Conservation (phyloP, 192 early-diverging fungal genomes). For the Mortierella antarctica region DNA sequence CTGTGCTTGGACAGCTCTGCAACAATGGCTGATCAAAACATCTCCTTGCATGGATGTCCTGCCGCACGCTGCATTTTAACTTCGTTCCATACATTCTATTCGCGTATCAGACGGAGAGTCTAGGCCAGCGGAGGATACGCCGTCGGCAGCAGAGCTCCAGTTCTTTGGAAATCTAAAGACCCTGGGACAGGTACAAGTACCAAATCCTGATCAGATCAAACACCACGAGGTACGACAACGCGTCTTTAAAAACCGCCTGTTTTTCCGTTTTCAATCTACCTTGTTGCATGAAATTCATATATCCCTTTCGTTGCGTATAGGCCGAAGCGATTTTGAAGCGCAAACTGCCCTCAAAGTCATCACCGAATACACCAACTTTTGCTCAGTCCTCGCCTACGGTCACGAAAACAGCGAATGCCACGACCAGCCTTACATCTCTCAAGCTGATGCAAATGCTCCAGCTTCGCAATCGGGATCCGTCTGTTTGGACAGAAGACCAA, state of each 20-base stretch:
- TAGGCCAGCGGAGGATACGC: slow-evolving; percentile 43
- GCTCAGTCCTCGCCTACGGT: slow-evolving; percentile 12
- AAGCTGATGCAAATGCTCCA: slow-evolving; percentile 43
- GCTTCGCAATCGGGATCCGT: slow-evolving; percentile 42
- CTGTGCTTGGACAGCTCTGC: not conserved
- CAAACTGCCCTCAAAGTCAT: slow-evolving; percentile 36
- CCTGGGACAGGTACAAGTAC: slow-evolving; percentile 36
- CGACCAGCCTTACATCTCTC: slow-evolving; percentile 25
- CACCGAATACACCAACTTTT: not conserved
- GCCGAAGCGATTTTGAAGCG: slow-evolving; percentile 34
- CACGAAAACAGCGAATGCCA: not conserved
- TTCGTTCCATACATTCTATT: not conserved
- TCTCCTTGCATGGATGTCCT: not conserved
- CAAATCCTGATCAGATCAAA: slow-evolving; percentile 44
- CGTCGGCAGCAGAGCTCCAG: slow-evolving; percentile 46
- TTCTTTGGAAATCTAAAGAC: slow-evolving; percentile 49
- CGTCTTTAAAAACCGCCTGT: not conserved
- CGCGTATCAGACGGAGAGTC: slow-evolving; percentile 25
- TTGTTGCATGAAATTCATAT: too few relatives aligned
- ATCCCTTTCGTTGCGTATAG: not conserved
- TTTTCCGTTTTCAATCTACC: not conserved
- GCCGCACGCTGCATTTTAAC: too few relatives aligned
- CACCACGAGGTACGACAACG: slow-evolving; percentile 37
- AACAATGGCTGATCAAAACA: not conserved
- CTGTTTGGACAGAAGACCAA: slow-evolving; percentile 31